Base-by-base conservation (phyloP, 1,284 basidiomycete genomes). In the Apiotrichum domesticum region DNA sequence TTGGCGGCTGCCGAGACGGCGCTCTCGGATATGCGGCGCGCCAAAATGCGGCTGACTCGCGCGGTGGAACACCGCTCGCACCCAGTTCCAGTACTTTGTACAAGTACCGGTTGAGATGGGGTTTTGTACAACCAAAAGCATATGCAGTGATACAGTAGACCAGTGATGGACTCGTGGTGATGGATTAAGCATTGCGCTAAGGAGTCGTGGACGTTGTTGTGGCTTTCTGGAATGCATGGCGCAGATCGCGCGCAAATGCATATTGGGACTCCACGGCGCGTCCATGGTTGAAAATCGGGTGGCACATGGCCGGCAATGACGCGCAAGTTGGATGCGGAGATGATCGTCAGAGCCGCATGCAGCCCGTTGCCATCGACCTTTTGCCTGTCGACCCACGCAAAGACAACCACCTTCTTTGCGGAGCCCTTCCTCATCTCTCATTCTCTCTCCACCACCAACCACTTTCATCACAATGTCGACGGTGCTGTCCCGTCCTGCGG, bases 61-160 rank as follows among this genome's bases (percentile, higher is more conserved):
- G 47, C 35, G 46, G 33, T 35, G 37, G 14, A 6, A 49, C 7
- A 40, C 47, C 47, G 47, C 47, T 49, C 47, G 47, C 47, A 49
- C 47, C 47, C 47, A 10, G 37, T 39, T 40, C 15, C 47, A 8
- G 35, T 39, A 49, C 15, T 29, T 21, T 4, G 41, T 13, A 14
- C 41, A n/a, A 9, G n/a, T 13, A 42, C 41, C 41, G n/a, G 41
- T 42, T 13, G 14, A 35, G 9, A 14, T 15, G 33, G 34, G 34
- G 35, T 15, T 15, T 47, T 35, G 47, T 40, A 46, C 41, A 42
- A 42, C 45, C 45, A 46, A 46, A 49, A 39, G 35, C 47, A 49
- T 46, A 46, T 34, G 43, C 43, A 44, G 43, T 29, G 29, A 46
- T 46, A 46, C 45, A 46, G 45, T 46, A 46, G 45, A 46, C 9